phyloP scores from a whole-genome alignment of 192 early-diverging fungal species.

The Gaertneriomyces sp. region DNA sequence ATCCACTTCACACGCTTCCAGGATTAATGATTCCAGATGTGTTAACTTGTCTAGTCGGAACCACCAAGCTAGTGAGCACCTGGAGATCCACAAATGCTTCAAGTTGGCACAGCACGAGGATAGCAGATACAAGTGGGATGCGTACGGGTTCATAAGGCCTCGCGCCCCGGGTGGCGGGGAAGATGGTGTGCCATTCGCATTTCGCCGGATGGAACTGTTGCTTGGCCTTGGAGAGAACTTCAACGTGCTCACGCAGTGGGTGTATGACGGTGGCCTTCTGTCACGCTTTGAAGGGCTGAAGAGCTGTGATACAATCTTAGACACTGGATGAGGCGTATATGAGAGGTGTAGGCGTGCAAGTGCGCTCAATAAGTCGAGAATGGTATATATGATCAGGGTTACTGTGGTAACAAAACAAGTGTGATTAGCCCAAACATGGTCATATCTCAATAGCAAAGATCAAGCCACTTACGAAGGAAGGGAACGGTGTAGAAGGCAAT shows the following conservation, averaged over 20 bases:
- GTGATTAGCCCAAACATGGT: no score
- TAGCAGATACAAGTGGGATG: constrained; percentile 28
- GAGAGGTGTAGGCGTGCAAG: background rate
- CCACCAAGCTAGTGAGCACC: constrained; percentile 43
- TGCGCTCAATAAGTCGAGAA: background rate
- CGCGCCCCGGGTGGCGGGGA: background rate
- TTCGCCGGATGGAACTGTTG: no score
- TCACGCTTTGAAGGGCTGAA: no score
- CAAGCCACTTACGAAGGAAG: constrained; percentile 27
- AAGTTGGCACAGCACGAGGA: constrained; percentile 22
- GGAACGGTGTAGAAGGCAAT: constrained; percentile 36
- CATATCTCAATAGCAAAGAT: no score
- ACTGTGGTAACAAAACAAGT: background rate
- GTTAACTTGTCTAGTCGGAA: constrained; percentile 34
- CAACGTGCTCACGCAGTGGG: no score
- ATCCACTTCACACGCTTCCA: constrained; percentile 40
- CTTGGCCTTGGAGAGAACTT: no score
- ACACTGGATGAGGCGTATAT: no score
- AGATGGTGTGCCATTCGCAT: no score
- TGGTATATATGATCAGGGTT: background rate
- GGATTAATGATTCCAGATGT: constrained; percentile 20
- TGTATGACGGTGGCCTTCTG: no score
- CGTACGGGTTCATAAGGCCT: constrained; percentile 27
- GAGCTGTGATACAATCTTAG: no score
- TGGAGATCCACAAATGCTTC: constrained; percentile 10